A percentile compares a stretch with the other conserved stretches of the same genome.
These are phyloP conservation scores for Metschnikowia baotianmanensis DNA, from an alignment of 805 yeast species.

Conservation along the genomic window DNA sequence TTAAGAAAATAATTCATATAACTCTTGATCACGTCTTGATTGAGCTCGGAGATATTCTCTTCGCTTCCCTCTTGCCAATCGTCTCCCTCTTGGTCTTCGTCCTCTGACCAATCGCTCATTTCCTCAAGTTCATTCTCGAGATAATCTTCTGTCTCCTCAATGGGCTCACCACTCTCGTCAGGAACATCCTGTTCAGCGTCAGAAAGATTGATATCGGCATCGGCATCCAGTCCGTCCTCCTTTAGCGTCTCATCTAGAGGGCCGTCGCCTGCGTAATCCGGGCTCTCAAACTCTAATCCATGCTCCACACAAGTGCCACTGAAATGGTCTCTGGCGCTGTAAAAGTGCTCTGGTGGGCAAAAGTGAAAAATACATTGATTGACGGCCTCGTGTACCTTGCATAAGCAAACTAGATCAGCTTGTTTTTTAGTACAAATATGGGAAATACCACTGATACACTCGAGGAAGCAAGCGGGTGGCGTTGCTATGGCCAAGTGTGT, in stretches of 20 bases:
- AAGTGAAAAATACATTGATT: conserved; percentile 46
- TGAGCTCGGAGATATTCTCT: conserved; percentile 4
- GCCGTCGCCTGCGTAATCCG: not conserved
- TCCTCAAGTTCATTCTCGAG: conserved; percentile 2
- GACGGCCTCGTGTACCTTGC: conserved; percentile 36
- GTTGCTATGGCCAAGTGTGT: conserved; percentile 27
- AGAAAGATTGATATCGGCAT: not conserved
- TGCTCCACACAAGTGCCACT: conserved; percentile 48
- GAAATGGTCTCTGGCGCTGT: conserved; percentile 48
- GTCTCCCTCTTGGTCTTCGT: conserved; percentile 2
- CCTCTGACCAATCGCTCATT: conserved; percentile 3
- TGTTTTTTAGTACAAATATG: conserved; percentile 31
- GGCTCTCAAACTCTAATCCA: conserved; percentile 1
- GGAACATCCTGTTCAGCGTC: conserved; percentile 4
- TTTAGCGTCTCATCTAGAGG: not conserved
- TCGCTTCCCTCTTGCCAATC: conserved; percentile 7
- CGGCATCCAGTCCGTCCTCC: conserved; percentile 1
- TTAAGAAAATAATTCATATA: conserved; percentile 14
- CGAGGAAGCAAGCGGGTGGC: conserved; percentile 51
- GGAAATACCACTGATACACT: conserved; percentile 41
- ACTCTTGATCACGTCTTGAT: conserved; percentile 11
- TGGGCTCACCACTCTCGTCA: not conserved
- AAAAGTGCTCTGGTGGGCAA: conserved; percentile 43
- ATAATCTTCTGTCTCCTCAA: not conserved
- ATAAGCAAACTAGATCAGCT: conserved; percentile 39